Evolutionary conservation across 2,329 filamentous ascomycete genomes (phyloP).

Genomic region (Ophiostoma montium): DNA sequence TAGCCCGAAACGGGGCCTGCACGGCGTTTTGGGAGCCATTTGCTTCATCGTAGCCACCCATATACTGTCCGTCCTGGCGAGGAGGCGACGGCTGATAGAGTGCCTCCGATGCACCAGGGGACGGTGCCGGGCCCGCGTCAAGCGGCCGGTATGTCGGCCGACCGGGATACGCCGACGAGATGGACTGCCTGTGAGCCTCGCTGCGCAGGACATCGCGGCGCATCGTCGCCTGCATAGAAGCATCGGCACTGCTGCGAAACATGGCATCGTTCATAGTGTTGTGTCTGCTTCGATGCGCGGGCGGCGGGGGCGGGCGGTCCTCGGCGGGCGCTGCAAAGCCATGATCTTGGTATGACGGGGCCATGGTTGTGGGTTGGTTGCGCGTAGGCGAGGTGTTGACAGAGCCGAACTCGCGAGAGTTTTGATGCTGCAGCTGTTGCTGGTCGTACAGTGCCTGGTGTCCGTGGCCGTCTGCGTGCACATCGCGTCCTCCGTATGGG

Average conservation of each 20-base stretch:
- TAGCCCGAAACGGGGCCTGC: conserved; percentile 16
- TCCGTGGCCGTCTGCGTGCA: background rate
- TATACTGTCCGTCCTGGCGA: conserved; percentile 33
- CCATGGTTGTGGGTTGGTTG: background rate
- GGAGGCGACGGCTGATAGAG: conserved; percentile 22
- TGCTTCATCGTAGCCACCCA: conserved; percentile 46
- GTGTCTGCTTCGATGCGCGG: conserved; percentile 36
- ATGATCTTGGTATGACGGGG: conserved; percentile 1
- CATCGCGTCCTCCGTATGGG: background rate
- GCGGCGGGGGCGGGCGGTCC: conserved; percentile 40
- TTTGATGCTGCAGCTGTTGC: conserved; percentile 17
- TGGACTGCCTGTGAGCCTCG: conserved; percentile 41
- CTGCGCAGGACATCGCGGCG: conserved; percentile 43
- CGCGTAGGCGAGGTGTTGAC: background rate
- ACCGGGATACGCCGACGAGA: conserved; percentile 33
- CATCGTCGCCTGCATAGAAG: conserved; percentile 32
- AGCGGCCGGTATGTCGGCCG: conserved; percentile 38
- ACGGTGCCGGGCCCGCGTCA: conserved; percentile 27
- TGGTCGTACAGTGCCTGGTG: conserved; percentile 1
- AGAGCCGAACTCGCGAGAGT: conserved; percentile 20
- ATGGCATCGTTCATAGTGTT: conserved; percentile 28
- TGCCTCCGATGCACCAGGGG: conserved; percentile 21
- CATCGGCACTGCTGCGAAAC: conserved; percentile 27
- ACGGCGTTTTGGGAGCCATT: conserved; percentile 34
- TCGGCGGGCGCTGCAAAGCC: conserved; percentile 11